Evolutionary conservation across 805 yeast genomes (phyloP), one percentile per base, ranked within the genome.

Genomic region (Blastobotrys attinorum): DNA sequence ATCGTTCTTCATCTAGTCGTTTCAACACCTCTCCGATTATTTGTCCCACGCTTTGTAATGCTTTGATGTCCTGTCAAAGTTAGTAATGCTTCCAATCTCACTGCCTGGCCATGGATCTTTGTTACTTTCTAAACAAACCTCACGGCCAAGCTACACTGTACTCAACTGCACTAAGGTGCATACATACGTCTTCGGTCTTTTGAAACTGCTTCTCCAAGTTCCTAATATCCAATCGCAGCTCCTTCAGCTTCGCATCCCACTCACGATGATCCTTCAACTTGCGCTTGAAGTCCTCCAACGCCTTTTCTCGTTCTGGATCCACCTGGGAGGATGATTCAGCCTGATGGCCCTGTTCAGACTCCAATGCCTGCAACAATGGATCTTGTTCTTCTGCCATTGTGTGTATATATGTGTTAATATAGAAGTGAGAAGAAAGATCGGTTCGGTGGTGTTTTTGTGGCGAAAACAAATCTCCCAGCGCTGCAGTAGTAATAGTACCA

Each of bases 11-110:
- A 50, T 90, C 95, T 57, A 92, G 72, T 63, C 88, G 96, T 64
- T 92, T 92, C 68, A 92, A 76, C 22, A 92, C 95, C 65, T 92
- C 98, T 45, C 98, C 98, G 53, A 92, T 84, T 59, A 92, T 80
- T 66, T 92, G 98, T 3, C 98, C 98, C 49, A 92, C 95, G 51
- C 94, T 82, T 66, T 92, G 98, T 52, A 92, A 72, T 15, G 97
- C 97, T 67, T 88, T 90, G 63, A 92, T 92, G 58, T 92, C 98
- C 59, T 57, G 39, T 13, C 34, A 31, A 5, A 15, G 40, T 20
- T n/a, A 37, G 37, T 39, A 15, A n/a, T n/a, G n/a, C n/a, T n/a
- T n/a, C n/a, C n/a, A n/a, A n/a, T n/a, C n/a, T n/a, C n/a, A n/a
- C n/a, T n/a, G n/a, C n/a, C n/a, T n/a, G n/a, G n/a, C n/a, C n/a